These are phyloP conservation scores for Neonectria ditissima DNA, from an alignment of 2,329 filamentous ascomycete species.

Conservation along the genomic window DNA sequence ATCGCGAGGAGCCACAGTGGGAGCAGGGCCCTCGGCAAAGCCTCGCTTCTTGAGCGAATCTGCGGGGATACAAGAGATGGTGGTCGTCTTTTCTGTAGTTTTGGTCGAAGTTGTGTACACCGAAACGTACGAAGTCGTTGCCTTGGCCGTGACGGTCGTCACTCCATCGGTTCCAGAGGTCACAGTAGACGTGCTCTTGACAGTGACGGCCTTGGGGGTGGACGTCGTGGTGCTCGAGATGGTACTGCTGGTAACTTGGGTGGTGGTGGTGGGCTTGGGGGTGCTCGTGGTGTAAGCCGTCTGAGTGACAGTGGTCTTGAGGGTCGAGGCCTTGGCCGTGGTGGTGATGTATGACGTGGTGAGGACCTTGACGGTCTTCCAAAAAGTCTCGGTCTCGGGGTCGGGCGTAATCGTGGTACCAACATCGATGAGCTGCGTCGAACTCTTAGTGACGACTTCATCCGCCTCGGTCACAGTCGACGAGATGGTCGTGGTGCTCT, in stretches of 20 bases:
- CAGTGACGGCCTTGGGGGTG: constrained; percentile 34
- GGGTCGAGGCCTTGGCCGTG: constrained; percentile 19
- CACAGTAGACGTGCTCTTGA: constrained; percentile 37
- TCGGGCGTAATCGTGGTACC: constrained; percentile 49
- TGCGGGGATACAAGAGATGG: constrained; percentile 36
- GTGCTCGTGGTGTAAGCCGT: constrained; percentile 37
- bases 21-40: not conserved
- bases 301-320: constrained; percentile 27
- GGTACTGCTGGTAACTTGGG: constrained; percentile 28
- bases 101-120: constrained; percentile 39
- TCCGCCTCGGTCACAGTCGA: constrained; percentile 31
- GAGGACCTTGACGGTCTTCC: constrained; percentile 25
- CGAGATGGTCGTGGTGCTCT: constrained; percentile 30
- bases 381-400: constrained; percentile 39
- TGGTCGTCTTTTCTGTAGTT: constrained; percentile 34
- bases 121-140: constrained; percentile 37
- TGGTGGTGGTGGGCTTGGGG: constrained; percentile 40
- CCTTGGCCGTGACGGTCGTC: constrained; percentile 39
- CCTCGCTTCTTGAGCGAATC: constrained; percentile 30
- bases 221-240: constrained; percentile 32
- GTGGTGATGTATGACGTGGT: constrained; percentile 29
- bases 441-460: constrained; percentile 44
- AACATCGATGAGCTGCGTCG: constrained; percentile 45
- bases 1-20: not conserved
- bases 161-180: constrained; percentile 33